Evolutionary conservation across 805 yeast genomes (phyloP).

Genomic region (Suhomyces xylopsoci): DNA sequence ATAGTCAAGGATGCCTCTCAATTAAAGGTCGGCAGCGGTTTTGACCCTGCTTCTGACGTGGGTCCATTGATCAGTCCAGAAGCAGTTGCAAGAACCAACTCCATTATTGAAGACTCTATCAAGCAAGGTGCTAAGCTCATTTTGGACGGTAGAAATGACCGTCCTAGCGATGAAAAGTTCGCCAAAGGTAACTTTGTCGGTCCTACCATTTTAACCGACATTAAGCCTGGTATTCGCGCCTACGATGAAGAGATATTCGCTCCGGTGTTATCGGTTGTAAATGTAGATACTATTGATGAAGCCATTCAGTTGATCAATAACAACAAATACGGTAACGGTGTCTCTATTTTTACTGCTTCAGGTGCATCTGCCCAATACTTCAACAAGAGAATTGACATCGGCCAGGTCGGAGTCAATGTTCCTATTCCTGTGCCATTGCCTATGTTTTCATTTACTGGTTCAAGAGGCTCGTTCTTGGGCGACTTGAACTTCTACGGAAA

Average conservation of each 20-base stretch:
- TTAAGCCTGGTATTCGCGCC: conserved; percentile 65
- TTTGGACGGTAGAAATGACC: conserved; percentile 60
- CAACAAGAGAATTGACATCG: conserved; percentile 64
- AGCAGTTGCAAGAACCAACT: conserved; percentile 51
- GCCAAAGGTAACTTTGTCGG: conserved; percentile 66
- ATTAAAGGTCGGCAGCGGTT: conserved; percentile 64
- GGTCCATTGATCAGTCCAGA: conserved; percentile 73
- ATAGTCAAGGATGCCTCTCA: conserved; percentile 54
- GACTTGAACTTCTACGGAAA: conserved; percentile 79
- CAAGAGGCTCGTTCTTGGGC: conserved; percentile 71
- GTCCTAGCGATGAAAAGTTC: conserved; percentile 35
- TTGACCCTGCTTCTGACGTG: conserved; percentile 56
- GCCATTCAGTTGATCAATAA: conserved; percentile 62
- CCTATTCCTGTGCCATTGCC: conserved; percentile 83
- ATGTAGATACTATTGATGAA: conserved; percentile 63
- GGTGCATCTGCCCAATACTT: conserved; percentile 71
- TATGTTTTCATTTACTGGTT: conserved; percentile 77
- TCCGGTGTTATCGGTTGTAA: conserved; percentile 65
- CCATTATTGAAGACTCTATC: conserved; percentile 53
- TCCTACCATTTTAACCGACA: conserved; percentile 62
- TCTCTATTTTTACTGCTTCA: conserved; percentile 63
- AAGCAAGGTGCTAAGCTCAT: conserved; percentile 60
- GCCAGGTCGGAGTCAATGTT: conserved; percentile 75
- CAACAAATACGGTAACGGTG: conserved; percentile 66
- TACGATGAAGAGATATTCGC: conserved; percentile 76